Evolutionary conservation across 2,329 filamentous ascomycete genomes (phyloP), one percentile per base, ranked within the genome.

Genomic region (Neonectria neomacrospora): DNA sequence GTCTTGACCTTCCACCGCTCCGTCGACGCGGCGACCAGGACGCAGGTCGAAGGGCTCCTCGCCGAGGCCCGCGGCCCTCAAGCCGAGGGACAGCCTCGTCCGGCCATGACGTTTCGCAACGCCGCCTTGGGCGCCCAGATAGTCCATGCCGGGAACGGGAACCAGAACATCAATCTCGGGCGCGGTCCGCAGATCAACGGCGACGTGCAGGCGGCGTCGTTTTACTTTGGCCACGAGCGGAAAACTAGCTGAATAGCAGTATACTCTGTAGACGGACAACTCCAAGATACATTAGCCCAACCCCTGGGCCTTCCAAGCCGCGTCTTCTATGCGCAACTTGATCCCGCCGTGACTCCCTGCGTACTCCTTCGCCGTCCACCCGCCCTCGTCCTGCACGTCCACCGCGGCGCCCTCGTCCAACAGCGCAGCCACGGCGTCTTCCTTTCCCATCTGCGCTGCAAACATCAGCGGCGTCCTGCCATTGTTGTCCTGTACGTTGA

Each of bases 1-100:
- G 64, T 76, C 12, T 56, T 76, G 28, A 60, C 61, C 5, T 34
- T 45, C 3, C 64, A 66, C 42, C 54, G 39, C 47, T 30, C 61
- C 7, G 37, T 58, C 12, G 61, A 66, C 32, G 50, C 44, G 1
- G 37, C 64, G 47, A 66, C 67, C 20, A 45, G 23, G 34, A 22
- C 28, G 16, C 26, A 60, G 41, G 39, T 60, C 20, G 54, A 44
- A 20, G 22, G n/a, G 2, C 23, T 55, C 2, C 10, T 47, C 3
- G 22, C 14, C 3, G 14, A 28, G 5, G 44, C 23, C 2, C 44
- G 26, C 44, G 44, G 10, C 2, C 10, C 8, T 8, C 23, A 47
- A 10, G 9, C n/a, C 9, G 44, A 23, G 9, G 26, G n/a, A 11
- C 44, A 18, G 14, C 23, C 44, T 28, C 16, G 23, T 5, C 44